Conservation (phyloP, 768 basidiomycete genomes). For the Calvatia gigantea region DNA sequence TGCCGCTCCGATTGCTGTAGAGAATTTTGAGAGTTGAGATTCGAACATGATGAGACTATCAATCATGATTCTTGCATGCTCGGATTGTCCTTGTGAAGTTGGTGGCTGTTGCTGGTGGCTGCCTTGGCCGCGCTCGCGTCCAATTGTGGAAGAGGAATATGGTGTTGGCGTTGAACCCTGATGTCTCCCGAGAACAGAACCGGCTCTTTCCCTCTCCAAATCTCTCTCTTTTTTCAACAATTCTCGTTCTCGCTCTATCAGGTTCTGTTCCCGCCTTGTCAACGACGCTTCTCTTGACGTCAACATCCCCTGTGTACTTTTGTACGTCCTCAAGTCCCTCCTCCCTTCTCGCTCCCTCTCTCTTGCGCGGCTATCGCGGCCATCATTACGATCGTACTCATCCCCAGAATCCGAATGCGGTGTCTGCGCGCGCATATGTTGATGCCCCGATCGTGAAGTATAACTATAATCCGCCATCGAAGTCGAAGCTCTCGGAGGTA, state of each 20-base stretch:
- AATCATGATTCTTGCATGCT: conserved; percentile 68
- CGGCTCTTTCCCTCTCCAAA: conserved; percentile 16
- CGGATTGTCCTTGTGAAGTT: conserved; percentile 29
- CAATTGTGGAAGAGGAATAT: conserved; percentile 15
- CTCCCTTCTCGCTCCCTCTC: neutral
- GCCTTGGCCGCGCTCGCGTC: conserved; percentile 19
- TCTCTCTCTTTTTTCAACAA: conserved; percentile 16
- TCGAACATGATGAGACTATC: conserved; percentile 73
- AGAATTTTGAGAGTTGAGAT: conserved; percentile 54
- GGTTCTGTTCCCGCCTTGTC: conserved; percentile 10
- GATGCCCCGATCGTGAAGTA: conserved; percentile 17
- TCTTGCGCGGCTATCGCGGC: neutral
- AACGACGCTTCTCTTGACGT: conserved; percentile 17
- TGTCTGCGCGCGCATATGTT: neutral
- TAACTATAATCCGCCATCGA: conserved; percentile 53
- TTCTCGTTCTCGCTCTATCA: conserved; percentile 11
- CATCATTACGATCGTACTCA: conserved; percentile 17
- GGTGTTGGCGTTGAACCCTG: conserved; percentile 16
- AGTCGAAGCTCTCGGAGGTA: conserved; percentile 41
- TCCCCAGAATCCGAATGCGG: conserved; percentile 14
- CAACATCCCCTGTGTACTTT: conserved; percentile 33
- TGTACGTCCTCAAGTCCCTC: conserved; percentile 32
- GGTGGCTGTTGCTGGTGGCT: conserved; percentile 2
- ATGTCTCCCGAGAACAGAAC: conserved; percentile 22
- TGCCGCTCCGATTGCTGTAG: conserved; percentile 22